Evolutionary conservation across 768 basidiomycete species (phyloP), one percentile per base, ranked within the genome.

Genomic region (Pisolithus sp.): DNA sequence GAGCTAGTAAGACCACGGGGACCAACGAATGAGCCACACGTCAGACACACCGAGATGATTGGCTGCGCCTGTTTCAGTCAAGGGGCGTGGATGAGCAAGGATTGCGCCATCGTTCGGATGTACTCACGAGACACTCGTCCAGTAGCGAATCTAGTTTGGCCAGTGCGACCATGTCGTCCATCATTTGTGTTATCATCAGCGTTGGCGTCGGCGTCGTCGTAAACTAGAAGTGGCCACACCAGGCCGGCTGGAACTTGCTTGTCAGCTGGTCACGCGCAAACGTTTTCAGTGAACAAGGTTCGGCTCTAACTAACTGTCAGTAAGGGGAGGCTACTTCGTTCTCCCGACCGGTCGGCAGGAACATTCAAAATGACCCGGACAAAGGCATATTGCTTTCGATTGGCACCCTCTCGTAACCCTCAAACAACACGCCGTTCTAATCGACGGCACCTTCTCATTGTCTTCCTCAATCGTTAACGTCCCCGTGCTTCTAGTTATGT

Each of bases 91-190:
- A 62, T 68, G 65, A 67, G 67, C 64, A 57, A 67, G 46, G 61
- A 67, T 67, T 59, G 65, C 67, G 67, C 67, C 53, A 67, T 67
- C 57, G 55, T 26, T 45, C 42, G 48, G 52, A 34, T 55, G 23
- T 55, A 65, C 62, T 50, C 34, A 46, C 46, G 43, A 63, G 53
- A 56, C 37, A 55, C 6, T 53, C 56, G 17, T 68, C 57, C 45
- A 66, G 41, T 6, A 57, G 57, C 37, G 24, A 34, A 23, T 61
- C 47, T 43, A 62, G 54, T 15, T 30, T 20, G 4, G 51, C 54
- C 13, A 64, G 48, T 21, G 28, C 21, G 4, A 17, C 7, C 42
- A 46, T 53, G 18, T 34, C 20, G 45, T 34, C 31, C 6, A 23
- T 44, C 20, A 23, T 21, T 23, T 26, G 43, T n/a, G 21, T 18